Conservation (phyloP, 2,329 filamentous ascomycete species). For the Botrytis cinerea region DNA sequence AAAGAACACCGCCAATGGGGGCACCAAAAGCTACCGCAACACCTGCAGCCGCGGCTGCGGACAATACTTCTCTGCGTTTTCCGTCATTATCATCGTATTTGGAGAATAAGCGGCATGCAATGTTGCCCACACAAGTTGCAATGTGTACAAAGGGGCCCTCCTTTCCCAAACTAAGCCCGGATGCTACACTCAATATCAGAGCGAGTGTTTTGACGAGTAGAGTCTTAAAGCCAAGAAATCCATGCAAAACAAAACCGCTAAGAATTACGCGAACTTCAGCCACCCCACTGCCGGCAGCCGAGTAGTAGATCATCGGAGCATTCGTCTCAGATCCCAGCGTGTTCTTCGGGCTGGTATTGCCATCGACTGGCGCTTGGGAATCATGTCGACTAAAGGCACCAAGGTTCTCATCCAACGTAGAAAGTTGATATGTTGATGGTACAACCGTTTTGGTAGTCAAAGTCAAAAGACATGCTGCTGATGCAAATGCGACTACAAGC, state of each 20-base stretch:
- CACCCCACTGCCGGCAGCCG: conserved; percentile 92
- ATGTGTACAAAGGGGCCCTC: conserved; percentile 96
- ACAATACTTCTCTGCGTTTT: conserved; percentile 91
- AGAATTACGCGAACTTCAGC: conserved; percentile 97
- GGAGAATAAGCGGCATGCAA: conserved; percentile 86
- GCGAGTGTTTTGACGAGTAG: conserved; percentile 82
- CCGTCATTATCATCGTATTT: conserved; percentile 96
- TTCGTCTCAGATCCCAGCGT: conserved; percentile 37
- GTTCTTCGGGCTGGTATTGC: conserved; percentile 47
- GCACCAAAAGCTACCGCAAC: conserved; percentile 94
- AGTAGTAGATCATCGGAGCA: conserved; percentile 89
- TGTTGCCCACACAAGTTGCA: conserved; percentile 91
- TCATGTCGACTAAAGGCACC: conserved; percentile 60
- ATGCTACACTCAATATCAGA: conserved; percentile 85
- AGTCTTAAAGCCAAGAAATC: conserved; percentile 87
- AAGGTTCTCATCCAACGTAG: conserved; percentile 90
- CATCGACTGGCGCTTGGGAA: conserved; percentile 43
- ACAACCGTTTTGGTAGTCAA: conserved; percentile 92
- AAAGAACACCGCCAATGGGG: conserved; percentile 85
- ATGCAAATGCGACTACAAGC: conserved; percentile 69
- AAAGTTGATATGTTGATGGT: conserved; percentile 81
- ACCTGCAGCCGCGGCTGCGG: conserved; percentile 85
- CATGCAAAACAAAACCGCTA: conserved; percentile 96
- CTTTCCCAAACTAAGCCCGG: conserved; percentile 90
- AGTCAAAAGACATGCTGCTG: conserved; percentile 75